Evolutionary conservation across 352 stramenopile species (phyloP).

Genomic region (Phytophthora sojae): DNA sequence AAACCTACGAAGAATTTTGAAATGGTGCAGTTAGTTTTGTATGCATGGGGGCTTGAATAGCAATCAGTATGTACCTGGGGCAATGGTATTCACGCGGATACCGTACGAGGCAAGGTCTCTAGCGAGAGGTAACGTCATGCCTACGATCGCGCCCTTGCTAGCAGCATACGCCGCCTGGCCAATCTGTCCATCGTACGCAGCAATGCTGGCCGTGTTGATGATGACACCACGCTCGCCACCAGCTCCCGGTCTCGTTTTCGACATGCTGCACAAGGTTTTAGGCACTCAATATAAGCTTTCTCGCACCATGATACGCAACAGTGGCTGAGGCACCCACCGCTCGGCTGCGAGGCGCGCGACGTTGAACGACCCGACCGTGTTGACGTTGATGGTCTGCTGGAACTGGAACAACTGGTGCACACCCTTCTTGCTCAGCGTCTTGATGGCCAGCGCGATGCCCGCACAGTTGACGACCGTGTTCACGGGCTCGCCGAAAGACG

Average conservation of each 20-base stretch:
- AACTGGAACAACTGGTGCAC: conserved; percentile 94
- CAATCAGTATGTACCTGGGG: conserved; percentile 66
- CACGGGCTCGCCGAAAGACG: conserved; percentile 91
- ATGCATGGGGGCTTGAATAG: neutral
- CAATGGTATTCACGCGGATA: conserved; percentile 98
- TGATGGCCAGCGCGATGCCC: conserved; percentile 93
- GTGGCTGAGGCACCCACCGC: conserved; percentile 54
- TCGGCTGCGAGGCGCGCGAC: conserved; percentile 95
- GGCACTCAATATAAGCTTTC: neutral
- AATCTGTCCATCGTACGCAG: conserved; percentile 97
- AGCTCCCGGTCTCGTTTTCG: conserved; percentile 66
- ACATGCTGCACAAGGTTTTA: conserved; percentile 72
- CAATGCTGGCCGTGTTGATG: conserved; percentile 98
- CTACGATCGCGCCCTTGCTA: conserved; percentile 96
- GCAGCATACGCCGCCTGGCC: conserved; percentile 97
- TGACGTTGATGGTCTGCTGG: conserved; percentile 95
- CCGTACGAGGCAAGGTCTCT: conserved; percentile 93
- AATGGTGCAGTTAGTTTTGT: neutral
- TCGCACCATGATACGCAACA: neutral
- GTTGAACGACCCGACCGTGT: conserved; percentile 98
- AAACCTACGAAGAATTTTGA: conserved; percentile 65
- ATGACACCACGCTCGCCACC: conserved; percentile 96
- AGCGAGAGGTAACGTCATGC: conserved; percentile 97
- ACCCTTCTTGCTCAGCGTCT: conserved; percentile 93
- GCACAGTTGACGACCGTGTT: conserved; percentile 97